A percentile compares a stretch with the other conserved stretches of the same genome.
phyloP scores from a whole-genome alignment of 1,284 basidiomycete genomes.

The Sporisorium exsertum region DNA sequence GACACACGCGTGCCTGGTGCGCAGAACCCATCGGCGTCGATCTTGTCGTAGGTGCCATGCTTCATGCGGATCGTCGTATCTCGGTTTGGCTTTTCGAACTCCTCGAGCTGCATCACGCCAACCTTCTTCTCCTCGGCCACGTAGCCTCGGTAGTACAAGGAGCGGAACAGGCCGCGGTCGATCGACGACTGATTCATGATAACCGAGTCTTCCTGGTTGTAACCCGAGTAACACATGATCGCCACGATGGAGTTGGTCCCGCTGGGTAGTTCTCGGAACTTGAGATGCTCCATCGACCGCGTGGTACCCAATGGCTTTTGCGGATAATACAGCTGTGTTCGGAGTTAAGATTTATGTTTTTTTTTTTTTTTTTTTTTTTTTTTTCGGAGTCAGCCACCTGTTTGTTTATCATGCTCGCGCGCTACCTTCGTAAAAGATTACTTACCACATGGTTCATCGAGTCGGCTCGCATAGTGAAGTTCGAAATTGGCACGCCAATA shows the following conservation, averaged over 20 bases:
- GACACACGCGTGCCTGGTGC: slow-evolving; percentile 93
- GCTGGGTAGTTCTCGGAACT: slow-evolving; percentile 96
- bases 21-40: slow-evolving; percentile 95
- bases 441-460: slow-evolving; percentile 83
- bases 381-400: too few species aligned
- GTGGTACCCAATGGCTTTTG: slow-evolving; percentile 99
- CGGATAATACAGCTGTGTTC: slow-evolving; percentile 95
- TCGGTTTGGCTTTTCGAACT: slow-evolving; percentile 95
- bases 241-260: slow-evolving; percentile 99
- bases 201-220: slow-evolving; percentile 99
- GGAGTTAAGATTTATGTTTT: too few species aligned
- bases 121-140: slow-evolving; percentile 97
- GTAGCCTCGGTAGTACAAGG: slow-evolving; percentile 97
- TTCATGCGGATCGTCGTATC: slow-evolving; percentile 96
- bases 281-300: slow-evolving; percentile 97
- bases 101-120: slow-evolving; percentile 83
- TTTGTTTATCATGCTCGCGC: too few species aligned
- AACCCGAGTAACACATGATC: slow-evolving; percentile 97
- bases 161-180: slow-evolving; percentile 96
- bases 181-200: slow-evolving; percentile 99
- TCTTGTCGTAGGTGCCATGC: slow-evolving; percentile 97
- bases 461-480: slow-evolving; percentile 85
- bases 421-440: too few species aligned
- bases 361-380: too few species aligned
- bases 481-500: slow-evolving; percentile 87